phyloP scores from a whole-genome alignment of 225 moss, liverwort and hornwort species.

The Takakia lepidozioides region DNA sequence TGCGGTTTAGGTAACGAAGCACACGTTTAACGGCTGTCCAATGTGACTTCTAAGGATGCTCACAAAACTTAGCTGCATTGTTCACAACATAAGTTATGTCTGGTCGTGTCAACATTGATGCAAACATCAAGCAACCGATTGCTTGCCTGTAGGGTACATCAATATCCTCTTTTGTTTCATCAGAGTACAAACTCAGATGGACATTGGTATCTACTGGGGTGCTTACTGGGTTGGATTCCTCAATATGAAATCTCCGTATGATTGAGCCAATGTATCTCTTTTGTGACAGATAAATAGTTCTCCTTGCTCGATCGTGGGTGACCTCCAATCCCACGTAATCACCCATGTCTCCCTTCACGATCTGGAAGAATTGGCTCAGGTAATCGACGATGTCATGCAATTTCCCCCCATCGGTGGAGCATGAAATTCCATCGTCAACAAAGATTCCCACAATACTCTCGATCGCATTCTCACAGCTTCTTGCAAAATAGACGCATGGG shows the following conservation, averaged over 20 bases:
- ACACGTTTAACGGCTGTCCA: not conserved
- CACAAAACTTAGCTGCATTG: not conserved
- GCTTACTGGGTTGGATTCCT: not conserved
- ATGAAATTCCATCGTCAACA: not conserved
- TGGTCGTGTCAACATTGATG: not conserved
- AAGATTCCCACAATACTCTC: not conserved
- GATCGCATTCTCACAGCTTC: no score
- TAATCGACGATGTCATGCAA: not conserved
- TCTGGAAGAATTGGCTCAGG: not conserved
- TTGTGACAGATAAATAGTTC: not conserved
- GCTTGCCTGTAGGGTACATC: not conserved
- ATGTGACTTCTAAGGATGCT: not conserved
- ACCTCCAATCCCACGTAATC: not conserved
- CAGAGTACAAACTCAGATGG: not conserved
- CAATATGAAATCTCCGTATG: not conserved
- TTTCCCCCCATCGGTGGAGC: not conserved
- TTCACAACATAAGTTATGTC: not conserved
- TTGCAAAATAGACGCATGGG: no score
- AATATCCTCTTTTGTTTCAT: not conserved
- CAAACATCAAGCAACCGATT: not conserved
- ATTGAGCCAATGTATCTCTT: not conserved
- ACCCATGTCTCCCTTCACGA: not conserved
- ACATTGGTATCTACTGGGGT: not conserved
- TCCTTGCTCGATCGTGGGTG: not conserved
- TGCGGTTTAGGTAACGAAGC: not conserved